These are phyloP conservation scores for Leccinellum luteum DNA, from an alignment of 768 basidiomycete genomes.

Conservation along the genomic window DNA sequence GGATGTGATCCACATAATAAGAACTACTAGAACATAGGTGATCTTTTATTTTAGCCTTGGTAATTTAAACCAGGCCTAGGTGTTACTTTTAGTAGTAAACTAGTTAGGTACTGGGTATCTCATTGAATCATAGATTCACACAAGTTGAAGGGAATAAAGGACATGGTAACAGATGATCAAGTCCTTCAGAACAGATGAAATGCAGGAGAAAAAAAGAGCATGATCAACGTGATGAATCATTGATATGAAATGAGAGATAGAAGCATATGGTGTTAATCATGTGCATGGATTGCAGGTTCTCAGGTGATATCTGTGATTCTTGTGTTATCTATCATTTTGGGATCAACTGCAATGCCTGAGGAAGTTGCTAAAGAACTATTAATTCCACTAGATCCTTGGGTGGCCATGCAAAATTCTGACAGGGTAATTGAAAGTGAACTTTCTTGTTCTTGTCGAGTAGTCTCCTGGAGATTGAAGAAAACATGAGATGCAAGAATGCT, in stretches of 20 bases:
- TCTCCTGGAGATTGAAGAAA: conserved; percentile 25
- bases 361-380: neutral
- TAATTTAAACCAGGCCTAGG: no score
- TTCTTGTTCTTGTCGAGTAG: conserved; percentile 6
- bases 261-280: no score
- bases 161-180: neutral
- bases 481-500: conserved; percentile 25
- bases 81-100: no score
- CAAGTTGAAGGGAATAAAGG: no score
- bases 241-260: neutral
- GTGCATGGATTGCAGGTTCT: neutral
- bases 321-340: neutral
- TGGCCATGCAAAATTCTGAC: conserved; percentile 6
- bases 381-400: neutral
- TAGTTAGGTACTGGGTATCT: no score
- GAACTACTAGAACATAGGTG: no score
- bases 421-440: neutral
- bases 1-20: no score
- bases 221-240: no score
- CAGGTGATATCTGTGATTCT: neutral
- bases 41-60: no score
- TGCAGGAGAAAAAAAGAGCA: neutral
- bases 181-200: neutral
- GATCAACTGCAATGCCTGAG: neutral
- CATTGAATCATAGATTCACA: no score